Evolutionary conservation across 148 eudicot genomes (phyloP), one percentile per base, ranked within the genome.

Genomic region (Agrostemma githago): DNA sequence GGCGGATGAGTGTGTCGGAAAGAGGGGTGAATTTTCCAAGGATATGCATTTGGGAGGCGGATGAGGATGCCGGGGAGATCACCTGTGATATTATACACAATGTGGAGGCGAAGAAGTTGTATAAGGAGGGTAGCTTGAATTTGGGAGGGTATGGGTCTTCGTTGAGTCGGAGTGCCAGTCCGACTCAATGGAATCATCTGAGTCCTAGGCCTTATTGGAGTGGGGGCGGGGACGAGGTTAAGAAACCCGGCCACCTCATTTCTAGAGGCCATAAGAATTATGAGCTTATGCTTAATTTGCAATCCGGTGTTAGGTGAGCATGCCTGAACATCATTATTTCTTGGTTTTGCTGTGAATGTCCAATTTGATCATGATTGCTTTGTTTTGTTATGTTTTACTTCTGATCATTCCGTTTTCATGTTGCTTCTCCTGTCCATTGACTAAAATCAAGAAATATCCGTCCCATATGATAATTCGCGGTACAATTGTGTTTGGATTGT

Each of bases 261-360:
- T 62, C 88, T 1, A 81, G 79, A 80, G 88, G 88, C 21, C 88
- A 88, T 58, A 86, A 79, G 84, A 86, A 88, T 76, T 88, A 86
- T 80, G 92, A 88, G 39, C 85, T 88, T 61, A 88, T 88, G 92
- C 92, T 88, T 54, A 86, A 88, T 78, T 82, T 88, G 85, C 92
- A 88, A 65, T 75, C 86, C 71, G 92, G 89, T 64, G 82, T 88
- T 69, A 88, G 92, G 92, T 86, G 77, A 62, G 3, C 2, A 4
- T 21, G 39, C 54, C 44, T 3, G n/a, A 19, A 54, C 53, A 19
- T 56, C 16, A 40, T 68, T 70, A 58, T 3, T 37, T 48, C 16
- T 6, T 68, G 69, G 69, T 48, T 48, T 34, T 8, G 2, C 5
- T 19, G 40, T 14, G 59, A 4, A 21, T 21, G 54, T 44, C 3